Conservation (phyloP, 345 rosid species). For the Corchorus capsularis region DNA sequence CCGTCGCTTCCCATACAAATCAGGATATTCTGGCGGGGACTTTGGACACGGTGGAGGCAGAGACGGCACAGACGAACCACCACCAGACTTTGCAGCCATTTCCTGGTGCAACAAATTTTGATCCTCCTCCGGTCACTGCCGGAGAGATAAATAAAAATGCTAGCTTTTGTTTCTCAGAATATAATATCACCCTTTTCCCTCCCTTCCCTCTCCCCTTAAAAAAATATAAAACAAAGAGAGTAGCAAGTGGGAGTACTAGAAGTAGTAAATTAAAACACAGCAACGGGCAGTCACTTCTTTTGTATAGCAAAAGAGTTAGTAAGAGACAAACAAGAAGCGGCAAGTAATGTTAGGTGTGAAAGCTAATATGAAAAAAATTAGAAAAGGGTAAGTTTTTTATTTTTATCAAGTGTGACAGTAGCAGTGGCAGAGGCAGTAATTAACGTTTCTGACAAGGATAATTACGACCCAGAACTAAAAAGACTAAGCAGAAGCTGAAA, state of each 20-base stretch:
- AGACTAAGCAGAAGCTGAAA: slow-evolving; percentile 30
- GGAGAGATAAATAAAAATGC: not conserved
- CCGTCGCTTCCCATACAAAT: slow-evolving; percentile 87
- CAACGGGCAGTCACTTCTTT: not conserved
- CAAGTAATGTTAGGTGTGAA: slow-evolving; percentile 40
- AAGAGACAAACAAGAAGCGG: slow-evolving; percentile 36
- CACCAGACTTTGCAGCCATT: slow-evolving; percentile 51
- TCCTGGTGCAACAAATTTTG: slow-evolving; percentile 11
- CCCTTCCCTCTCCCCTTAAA: not conserved
- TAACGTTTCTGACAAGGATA: slow-evolving; percentile 60
- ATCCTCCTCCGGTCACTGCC: slow-evolving; percentile 6
- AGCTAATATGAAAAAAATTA: slow-evolving; percentile 20
- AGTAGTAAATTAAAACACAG: not conserved
- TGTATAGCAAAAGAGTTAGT: slow-evolving; percentile 1
- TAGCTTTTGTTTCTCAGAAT: not conserved
- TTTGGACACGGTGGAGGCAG: slow-evolving; percentile 78
- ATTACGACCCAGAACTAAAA: slow-evolving; percentile 37
- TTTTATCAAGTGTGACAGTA: not conserved
- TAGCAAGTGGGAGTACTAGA: not conserved
- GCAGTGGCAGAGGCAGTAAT: slow-evolving; percentile 66
- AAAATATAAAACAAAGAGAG: not conserved
- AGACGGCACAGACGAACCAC: slow-evolving; percentile 36
- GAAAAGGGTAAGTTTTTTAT: not conserved
- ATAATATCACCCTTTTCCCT: not conserved
- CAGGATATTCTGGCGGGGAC: slow-evolving; percentile 94